Conservation (phyloP, 345 rosid genomes). For the Raphanus raphanistrum region DNA sequence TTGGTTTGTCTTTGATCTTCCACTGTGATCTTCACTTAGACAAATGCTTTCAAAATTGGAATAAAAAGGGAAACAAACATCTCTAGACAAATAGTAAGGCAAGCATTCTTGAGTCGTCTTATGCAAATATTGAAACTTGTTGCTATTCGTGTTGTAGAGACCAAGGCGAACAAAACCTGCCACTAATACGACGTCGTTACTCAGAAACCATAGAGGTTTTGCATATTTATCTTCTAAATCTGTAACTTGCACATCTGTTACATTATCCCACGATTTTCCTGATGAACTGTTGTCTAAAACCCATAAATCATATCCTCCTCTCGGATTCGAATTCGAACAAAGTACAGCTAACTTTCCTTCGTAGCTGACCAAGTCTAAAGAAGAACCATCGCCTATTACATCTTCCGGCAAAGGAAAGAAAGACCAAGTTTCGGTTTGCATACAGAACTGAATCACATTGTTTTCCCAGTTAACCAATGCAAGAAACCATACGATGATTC, state of each 20-base stretch:
- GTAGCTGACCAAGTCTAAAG: conserved; percentile 5
- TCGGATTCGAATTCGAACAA: background rate
- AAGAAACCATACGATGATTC: conserved; percentile 11
- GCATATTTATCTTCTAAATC: background rate
- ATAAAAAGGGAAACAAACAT: conserved; percentile 8
- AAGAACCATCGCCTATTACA: background rate
- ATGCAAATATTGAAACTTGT: background rate
- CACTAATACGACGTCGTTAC: conserved; percentile 13
- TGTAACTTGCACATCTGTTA: background rate
- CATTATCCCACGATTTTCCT: background rate
- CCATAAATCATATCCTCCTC: background rate
- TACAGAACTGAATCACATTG: conserved; percentile 25
- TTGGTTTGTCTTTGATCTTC: background rate
- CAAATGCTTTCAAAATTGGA: conserved; percentile 13
- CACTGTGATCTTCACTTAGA: background rate
- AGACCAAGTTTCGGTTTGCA: conserved; percentile 34
- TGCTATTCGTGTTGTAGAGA: conserved; percentile 6
- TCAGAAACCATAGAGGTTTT: background rate
- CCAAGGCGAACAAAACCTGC: background rate
- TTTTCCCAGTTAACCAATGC: conserved; percentile 15
- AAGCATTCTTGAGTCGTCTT: background rate
- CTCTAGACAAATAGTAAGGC: background rate
- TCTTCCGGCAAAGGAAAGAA: background rate
- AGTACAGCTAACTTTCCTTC: conserved; percentile 22
- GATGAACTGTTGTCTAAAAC: background rate